Conservation (phyloP, 495 filamentous ascomycete species). For the Hapsidospora chrysogenum region DNA sequence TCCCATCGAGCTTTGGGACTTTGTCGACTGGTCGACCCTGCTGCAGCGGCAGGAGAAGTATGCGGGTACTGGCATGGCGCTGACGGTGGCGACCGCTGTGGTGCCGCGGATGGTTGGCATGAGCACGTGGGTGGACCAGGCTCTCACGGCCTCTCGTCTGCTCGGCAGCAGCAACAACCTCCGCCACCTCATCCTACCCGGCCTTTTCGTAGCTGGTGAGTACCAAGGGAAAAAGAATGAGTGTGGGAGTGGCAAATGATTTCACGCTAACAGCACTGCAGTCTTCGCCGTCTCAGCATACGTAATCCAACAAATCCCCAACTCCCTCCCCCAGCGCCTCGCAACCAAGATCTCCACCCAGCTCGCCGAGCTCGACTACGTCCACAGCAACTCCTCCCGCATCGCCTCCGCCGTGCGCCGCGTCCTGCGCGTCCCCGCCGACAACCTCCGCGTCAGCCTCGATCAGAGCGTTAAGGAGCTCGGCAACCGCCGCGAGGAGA, state of each 20-base stretch:
- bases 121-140: conserved; percentile 77
- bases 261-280: conserved; percentile 25
- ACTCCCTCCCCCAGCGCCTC: conserved; percentile 74
- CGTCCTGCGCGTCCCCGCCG: conserved; percentile 70
- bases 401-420: conserved; percentile 72
- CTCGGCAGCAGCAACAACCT: conserved; percentile 71
- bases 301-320: conserved; percentile 68
- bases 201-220: conserved; percentile 62
- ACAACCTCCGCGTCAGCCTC: conserved; percentile 61
- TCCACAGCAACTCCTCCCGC: conserved; percentile 70
- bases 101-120: conserved; percentile 68
- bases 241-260: background rate
- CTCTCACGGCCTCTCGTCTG: conserved; percentile 59
- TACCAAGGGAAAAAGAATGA: conserved; percentile 9
- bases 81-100: conserved; percentile 79
- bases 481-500: conserved; percentile 58
- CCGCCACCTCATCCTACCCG: conserved; percentile 65
- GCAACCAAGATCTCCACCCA: conserved; percentile 66
- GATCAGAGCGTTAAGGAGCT: conserved; percentile 73
- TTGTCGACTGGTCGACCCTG: conserved; percentile 70
- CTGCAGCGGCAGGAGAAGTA: conserved; percentile 89
- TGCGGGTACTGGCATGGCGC: conserved; percentile 78
- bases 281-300: conserved; percentile 60
- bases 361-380: conserved; percentile 72
- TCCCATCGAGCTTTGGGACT: conserved; percentile 77